Base-by-base conservation (phyloP, 441 rosid genomes). In the Iberis amara region DNA sequence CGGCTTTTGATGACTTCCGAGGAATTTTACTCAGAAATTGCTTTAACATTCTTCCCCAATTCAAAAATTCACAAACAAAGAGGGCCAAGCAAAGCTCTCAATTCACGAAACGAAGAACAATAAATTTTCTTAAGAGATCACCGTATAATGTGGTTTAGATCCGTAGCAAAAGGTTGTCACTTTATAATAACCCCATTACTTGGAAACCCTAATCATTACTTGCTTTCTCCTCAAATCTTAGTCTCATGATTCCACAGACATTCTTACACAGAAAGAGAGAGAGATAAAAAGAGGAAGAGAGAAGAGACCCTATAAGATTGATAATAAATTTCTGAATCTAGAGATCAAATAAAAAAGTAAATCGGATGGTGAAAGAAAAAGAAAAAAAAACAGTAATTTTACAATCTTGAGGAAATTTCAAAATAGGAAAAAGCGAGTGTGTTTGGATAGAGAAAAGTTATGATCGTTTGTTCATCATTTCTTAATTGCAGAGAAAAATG, bases 11-110 rank as follows among this genome's bases (percentile, higher is more conserved):
- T 11, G 94, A 70, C 69, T 78, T 88, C 56, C 78, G 69, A 3
- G 89, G 91, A 50, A 85, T 69, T 53, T 78, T 88, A 66, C 83
- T 74, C 49, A 81, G 76, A 68, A 85, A 52, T 66, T 82, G 89
- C 81, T 76, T 88, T 15, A 82, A 58, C 96, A 88, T 88, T 43
- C 14, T 59, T 37, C 43, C 55, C 51, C 23, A 62, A 65, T 62
- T 51, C 35, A 31, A 52, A 31, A 47, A 38, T 11, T 37, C 52
- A 64, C 39, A 38, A 9, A n/a, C 38, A 9, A 37, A 2, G 8
- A 18, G 21, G 21, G 3, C 21, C 21, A 18, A 18, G 21, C 21
- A 18, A 18, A 18, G 21, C 21, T 18, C 8, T 41, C 50, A 33
- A 27, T 4, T 7, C 21, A 40, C 10, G 18, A 27, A 39, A 30